Base-by-base conservation (phyloP, 345 rosid species). In the Capsella bursapastoris region DNA sequence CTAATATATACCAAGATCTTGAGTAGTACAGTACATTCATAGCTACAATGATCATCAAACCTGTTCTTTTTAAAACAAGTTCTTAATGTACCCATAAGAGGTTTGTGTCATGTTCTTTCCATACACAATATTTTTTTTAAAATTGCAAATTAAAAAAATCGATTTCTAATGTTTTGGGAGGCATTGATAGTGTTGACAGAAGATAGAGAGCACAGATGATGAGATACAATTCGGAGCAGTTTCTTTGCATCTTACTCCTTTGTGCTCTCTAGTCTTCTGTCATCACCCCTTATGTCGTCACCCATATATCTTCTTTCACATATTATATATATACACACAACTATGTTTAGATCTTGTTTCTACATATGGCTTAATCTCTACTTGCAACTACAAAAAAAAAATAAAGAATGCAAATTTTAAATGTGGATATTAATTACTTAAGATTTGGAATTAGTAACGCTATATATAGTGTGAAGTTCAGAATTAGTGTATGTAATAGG, bases 141-240 rank as follows among this genome's bases (percentile, higher is more conserved):
- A 22, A 1, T 22, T 22, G 25, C 25, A 22, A 22, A 22, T 22
- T 22, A 22, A 22, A 3, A 34, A 51, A 48, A 5, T 8, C 3
- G 4, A 28, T 6, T 2, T 56, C 45, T 56, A 27, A 16, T 22
- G 13, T 51, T 11, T 64, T 57, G 29, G 69, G 75, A 62, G 81
- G 82, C 72, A 59, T 8, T 70, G 79, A 70, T 77, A 81, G 64
- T 84, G 90, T 80, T 86, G 96, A 87, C 96, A 88, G 92, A 87
- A 89, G 92, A 87, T 86, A 89, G 92, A 89, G 96, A 84, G 96
- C 96, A 87, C 90, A 78, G 87, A 89, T 58, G 92, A 84, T 71
- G 77, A 79, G 81, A 55, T 60, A 40, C 68, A 66, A 58, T 66
- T 43, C 29, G 3, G 7, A 38, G 14, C 47, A 58, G 25, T 1